Evolutionary conservation across 345 rosid species (phyloP), one percentile per base, ranked within the genome.

Genomic region (Erodium maritimum): DNA sequence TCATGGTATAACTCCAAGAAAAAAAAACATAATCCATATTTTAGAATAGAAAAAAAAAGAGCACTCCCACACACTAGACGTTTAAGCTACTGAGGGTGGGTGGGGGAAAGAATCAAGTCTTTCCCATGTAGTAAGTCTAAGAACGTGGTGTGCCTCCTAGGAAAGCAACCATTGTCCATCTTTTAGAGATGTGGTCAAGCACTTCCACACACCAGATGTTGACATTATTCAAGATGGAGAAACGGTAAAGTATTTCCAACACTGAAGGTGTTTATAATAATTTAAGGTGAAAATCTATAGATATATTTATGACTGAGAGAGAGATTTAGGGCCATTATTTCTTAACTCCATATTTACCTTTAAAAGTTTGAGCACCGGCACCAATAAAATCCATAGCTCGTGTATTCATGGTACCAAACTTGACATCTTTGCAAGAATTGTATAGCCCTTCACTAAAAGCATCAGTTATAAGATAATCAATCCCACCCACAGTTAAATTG

Each of bases 351-450:
- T 64, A 11, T 16, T 29, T 65, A 88, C 96, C 99, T 66, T 70
- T 78, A 73, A 85, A 93, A 60, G 80, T 79, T 70, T 79, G 80
- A 60, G 99, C 99, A 61, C 96, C 95, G 4, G 85, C 87, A 54
- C 99, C 96, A 16, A 93, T 68, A 67, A 89, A 84, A 48, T 82
- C 84, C 33, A 93, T 14, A 63, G 96, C 96, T 23, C 85, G 80
- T 59, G 81, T 80, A 62, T 93, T 93, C 71, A 91, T 82, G 65
- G 94, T 88, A 65, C 99, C 99, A 62, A 86, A 93, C 75, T 93
- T 89, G 59, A 89, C 99, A 72, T 86, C 87, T 74, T 85, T 85
- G 82, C 99, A 93, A 59, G 99, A 89, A 52, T 89, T 82, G 62
- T 80, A 93, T 64, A 89, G 54, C 56, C 88, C 94, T 57, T 80